A percentile compares a stretch with the other conserved stretches of the same genome.
Evolutionary conservation across 2,329 filamentous ascomycete genomes (phyloP).

Genomic region (Catunica adiposa): DNA sequence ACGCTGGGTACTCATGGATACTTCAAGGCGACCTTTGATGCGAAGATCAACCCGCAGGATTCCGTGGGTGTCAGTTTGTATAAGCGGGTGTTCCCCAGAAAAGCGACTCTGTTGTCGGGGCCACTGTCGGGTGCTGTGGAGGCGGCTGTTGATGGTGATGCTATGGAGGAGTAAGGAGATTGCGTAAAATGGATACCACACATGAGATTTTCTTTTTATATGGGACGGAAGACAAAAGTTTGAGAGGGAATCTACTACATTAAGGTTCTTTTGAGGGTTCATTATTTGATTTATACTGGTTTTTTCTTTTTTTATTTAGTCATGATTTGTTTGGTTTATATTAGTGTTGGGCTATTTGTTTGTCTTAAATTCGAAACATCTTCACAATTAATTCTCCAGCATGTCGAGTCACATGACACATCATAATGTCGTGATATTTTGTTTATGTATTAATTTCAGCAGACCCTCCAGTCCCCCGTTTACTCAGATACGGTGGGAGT

Average conservation of each 20-base stretch:
- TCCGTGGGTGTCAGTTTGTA: constrained; percentile 80
- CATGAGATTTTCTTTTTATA: neutral
- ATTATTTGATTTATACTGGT: constrained; percentile 1
- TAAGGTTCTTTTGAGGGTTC: neutral
- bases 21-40: constrained; percentile 98
- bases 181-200: neutral
- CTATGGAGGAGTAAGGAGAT: constrained; percentile 14
- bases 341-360: neutral
- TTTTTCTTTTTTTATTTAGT: neutral
- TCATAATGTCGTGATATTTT: neutral
- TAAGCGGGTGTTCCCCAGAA: constrained; percentile 69
- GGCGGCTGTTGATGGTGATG: constrained; percentile 13
- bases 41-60: constrained; percentile 88
- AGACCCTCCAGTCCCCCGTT: neutral
- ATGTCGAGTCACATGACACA: neutral
- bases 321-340: neutral
- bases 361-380: neutral
- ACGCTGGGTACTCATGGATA: constrained; percentile 93
- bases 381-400: neutral
- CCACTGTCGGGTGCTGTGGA: constrained; percentile 25
- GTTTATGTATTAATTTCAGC: neutral
- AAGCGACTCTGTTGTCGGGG: constrained; percentile 34
- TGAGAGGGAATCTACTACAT: neutral
- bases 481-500: constrained; percentile 30
- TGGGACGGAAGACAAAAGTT: neutral